phyloP scores from a whole-genome alignment of 2,329 filamentous ascomycete genomes.

The Grosmannia penicillata region DNA sequence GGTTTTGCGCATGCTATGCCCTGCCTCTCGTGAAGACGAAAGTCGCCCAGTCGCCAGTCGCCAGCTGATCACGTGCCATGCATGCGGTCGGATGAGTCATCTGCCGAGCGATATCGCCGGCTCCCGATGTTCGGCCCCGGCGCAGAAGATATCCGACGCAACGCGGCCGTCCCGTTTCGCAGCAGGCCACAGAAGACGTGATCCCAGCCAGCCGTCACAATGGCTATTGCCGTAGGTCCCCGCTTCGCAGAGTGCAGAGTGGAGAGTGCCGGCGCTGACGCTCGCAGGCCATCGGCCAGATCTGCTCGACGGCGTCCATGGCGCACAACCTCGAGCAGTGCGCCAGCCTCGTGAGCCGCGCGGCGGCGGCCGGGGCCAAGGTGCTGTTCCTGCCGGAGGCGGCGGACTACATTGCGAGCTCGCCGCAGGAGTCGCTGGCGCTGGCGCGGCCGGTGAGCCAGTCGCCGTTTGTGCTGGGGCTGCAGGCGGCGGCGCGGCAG shows the following conservation, averaged over 20 bases:
- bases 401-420: slow-evolving; percentile 69
- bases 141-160: too few relatives aligned
- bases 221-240: slow-evolving; percentile 4
- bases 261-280: too few relatives aligned
- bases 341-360: slow-evolving; percentile 54
- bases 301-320: slow-evolving; percentile 72
- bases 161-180: too few relatives aligned
- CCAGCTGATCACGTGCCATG: too few relatives aligned
- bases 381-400: slow-evolving; percentile 88
- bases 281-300: slow-evolving; percentile 67
- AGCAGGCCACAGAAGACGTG: neutral
- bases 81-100: too few relatives aligned
- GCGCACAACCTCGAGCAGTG: slow-evolving; percentile 69
- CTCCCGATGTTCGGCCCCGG: too few relatives aligned
- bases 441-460: slow-evolving; percentile 52
- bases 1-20: too few relatives aligned
- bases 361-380: slow-evolving; percentile 64
- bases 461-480: slow-evolving; percentile 62
- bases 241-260: neutral
- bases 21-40: too few relatives aligned
- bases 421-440: slow-evolving; percentile 50
- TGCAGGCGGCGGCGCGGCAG: slow-evolving; percentile 51
- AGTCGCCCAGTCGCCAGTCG: too few relatives aligned
- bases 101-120: too few relatives aligned
- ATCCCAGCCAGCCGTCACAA: neutral